Conservation (phyloP, 306 rosid species). For the Urtica urens region DNA sequence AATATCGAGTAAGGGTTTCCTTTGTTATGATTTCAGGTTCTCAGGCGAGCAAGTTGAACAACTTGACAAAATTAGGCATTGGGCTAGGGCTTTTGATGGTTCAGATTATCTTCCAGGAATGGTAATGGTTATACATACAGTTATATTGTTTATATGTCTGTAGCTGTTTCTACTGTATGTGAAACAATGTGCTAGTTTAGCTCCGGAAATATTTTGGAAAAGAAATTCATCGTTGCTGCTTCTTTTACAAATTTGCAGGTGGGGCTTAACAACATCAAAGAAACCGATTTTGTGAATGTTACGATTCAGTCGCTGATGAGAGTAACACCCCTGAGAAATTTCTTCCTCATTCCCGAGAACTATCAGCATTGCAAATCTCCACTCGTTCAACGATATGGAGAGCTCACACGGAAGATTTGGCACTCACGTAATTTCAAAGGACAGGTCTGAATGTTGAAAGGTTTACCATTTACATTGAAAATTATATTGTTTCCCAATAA, state of each 20-base stretch:
- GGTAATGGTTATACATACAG: conserved; percentile 38
- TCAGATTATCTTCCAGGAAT: conserved; percentile 98
- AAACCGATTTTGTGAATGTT: conserved; percentile 95
- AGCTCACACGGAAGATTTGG: conserved; percentile 96
- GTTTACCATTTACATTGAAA: not conserved
- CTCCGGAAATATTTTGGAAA: conserved; percentile 14
- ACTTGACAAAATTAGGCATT: conserved; percentile 82
- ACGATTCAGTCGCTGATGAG: conserved; percentile 94
- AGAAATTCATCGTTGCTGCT: conserved; percentile 1
- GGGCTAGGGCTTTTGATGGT: conserved; percentile 99
- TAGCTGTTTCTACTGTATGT: not conserved
- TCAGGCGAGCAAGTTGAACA: conserved; percentile 64
- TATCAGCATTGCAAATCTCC: conserved; percentile 75
- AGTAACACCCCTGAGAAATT: conserved; percentile 85
- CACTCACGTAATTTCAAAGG: conserved; percentile 93
- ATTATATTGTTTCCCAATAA: not conserved
- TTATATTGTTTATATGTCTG: not conserved
- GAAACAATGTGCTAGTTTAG: conserved; percentile 2
- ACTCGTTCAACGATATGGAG: conserved; percentile 94
- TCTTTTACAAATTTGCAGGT: conserved; percentile 39
- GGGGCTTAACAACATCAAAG: conserved; percentile 93
- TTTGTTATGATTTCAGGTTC: conserved; percentile 37
- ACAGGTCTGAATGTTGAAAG: conserved; percentile 51
- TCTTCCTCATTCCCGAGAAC: conserved; percentile 81
- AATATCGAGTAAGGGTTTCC: too few species aligned